Evolutionary conservation across 2,329 filamentous ascomycete species (phyloP).

Genomic region (Sclerotinia minor): DNA sequence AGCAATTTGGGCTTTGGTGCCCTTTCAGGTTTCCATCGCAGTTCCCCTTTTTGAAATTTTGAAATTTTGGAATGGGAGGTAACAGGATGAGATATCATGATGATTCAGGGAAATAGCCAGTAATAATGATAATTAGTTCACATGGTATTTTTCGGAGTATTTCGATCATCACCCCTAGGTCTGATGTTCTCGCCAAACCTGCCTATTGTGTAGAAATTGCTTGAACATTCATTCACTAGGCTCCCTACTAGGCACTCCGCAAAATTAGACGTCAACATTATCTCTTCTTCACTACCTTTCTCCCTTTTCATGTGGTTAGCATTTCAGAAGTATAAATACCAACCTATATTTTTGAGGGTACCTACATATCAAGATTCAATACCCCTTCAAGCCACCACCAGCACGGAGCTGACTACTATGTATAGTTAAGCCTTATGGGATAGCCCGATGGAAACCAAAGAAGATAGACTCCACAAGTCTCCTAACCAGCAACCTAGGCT

Average conservation of each 20-base stretch:
- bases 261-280: background rate
- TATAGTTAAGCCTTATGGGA: slow-evolving; percentile 11
- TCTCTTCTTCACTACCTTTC: background rate
- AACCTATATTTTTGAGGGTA: background rate
- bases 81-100: background rate
- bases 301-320: too few relatives aligned
- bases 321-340: too few relatives aligned
- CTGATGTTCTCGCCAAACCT: background rate
- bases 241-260: background rate
- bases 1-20: slow-evolving; percentile 21
- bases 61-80: background rate
- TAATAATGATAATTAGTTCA: background rate
- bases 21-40: background rate
- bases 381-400: background rate
- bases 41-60: background rate
- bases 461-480: slow-evolving; percentile 8
- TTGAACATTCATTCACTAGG: background rate
- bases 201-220: background rate
- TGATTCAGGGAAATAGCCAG: background rate
- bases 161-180: too few relatives aligned
- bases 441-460: background rate
- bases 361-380: background rate
- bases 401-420: slow-evolving; percentile 9
- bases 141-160: too few relatives aligned
- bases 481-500: background rate